Base-by-base conservation (phyloP, 176 grass and related monocot species). In the Eragrostis curvula region DNA sequence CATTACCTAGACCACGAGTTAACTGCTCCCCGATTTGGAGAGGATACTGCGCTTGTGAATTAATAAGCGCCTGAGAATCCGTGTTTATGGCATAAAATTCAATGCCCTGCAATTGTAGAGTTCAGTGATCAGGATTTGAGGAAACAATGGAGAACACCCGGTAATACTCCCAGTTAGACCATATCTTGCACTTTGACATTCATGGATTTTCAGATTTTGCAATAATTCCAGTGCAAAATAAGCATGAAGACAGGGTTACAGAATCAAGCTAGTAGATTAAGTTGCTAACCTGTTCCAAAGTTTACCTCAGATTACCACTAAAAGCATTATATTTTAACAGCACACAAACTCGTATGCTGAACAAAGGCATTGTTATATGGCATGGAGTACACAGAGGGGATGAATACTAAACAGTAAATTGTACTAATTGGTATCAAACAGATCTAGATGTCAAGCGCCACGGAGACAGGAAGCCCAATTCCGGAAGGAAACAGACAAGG, bases 41-140 rank as follows among this genome's bases (percentile, higher is more conserved):
- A 5, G 93, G 96, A 82, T 96, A 79, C 51, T 93, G 88, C 0
- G 93, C 96, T 66, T 92, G 89, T 0, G 97, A 96, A 84, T 87
- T 91, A 23, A 99, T 68, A 16, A 99, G 87, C 15, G 97, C 97
- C 79, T 99, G 97, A 6, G 93, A 96, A 87, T 99, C 89, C 0
- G 97, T 99, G 61, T 99, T 99, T 82, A 99, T 93, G 58, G 91
- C 89, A 66, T 94, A 94, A 50, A 99, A 99, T 10, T 99, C 93
- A 45, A 99, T 84, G 51, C 97, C 97, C 97, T 99, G 83, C 67
- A 87, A 94, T 88, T 75, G 9, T 58, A 77, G 9, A 81, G n/a
- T 74, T 15, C 71, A 43, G 13, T 20, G 41, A 79, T 81, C 57
- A 90, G 56, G 23, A 67, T 27, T 24, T 48, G 39, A 45, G 12